Base-by-base conservation (phyloP, 2,329 filamentous ascomycete species). In the Sclerotinia subarctica region DNA sequence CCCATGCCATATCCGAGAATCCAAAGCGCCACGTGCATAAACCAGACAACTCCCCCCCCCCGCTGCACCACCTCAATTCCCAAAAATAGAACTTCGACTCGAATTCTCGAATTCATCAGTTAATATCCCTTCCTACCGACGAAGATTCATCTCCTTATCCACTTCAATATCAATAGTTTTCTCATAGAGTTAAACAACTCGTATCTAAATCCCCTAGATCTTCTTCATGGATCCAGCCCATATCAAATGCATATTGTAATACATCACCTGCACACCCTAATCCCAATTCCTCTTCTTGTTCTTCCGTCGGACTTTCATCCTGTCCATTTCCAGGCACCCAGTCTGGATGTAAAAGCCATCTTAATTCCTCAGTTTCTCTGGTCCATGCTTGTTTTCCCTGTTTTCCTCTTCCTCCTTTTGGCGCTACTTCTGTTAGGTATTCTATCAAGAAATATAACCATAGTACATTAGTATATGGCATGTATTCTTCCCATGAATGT, bases 401-500 rank as follows among this genome's bases (percentile, higher is more conserved):
- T 26, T 51, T 63, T 0, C 59, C 46, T 8, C 47, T 51, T 6
- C 59, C 59, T 15, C 59, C 59, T 17, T 63, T 63, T 7, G 46
- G 59, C 8, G 59, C 59, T 6, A 63, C 59, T 6, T n/a, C 24
- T n/a, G 60, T 66, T 8, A 68, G 19, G 47, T 68, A 68, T 17
- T 68, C 59, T 13, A 68, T 47, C 2, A 68, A 6, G 19, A 66
- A 89, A 3, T 85, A 84, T 2, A 90, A 80, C 87, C 87, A 90
- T 24, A 90, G 78, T 1, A 89, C 85, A 70, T 90, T 90, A 5
- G 85, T 88, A 75, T 89, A 89, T 0, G 87, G 86, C 38, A 81
- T 81, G 71, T 85, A 83, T 0, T 78, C 80, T 6, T 79, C 76
- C 87, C 87, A 90, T 1, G 81, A 79, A 4, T 70, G 19, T 64